Percentiles rank a stretch among this genome's conserved stretches.
Conservation (phyloP, 2,329 filamentous ascomycete species). For the Aspergillus intermedius region DNA sequence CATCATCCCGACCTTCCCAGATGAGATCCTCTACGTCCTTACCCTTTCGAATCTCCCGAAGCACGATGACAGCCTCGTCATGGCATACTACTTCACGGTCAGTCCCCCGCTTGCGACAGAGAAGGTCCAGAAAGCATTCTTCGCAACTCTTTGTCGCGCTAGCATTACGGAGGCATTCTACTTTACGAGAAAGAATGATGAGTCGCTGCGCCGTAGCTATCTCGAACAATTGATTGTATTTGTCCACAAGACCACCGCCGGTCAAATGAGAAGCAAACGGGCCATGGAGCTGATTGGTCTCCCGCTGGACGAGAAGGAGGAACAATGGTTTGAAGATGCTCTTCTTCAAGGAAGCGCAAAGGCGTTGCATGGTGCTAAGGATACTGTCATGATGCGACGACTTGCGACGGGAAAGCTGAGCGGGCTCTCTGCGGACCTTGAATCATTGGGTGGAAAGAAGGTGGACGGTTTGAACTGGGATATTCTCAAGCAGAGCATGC, state of each 20-base stretch:
- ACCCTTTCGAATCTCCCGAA: conserved; percentile 52
- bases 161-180: conserved; percentile 67
- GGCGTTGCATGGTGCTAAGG: conserved; percentile 58
- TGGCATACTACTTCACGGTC: conserved; percentile 73
- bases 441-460: conserved; percentile 38
- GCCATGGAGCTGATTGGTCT: conserved; percentile 66
- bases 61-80: conserved; percentile 57
- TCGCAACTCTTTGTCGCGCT: conserved; percentile 60
- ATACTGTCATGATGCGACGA: conserved; percentile 67
- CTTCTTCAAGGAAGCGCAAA: conserved; percentile 60
- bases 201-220: conserved; percentile 55
- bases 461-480: conserved; percentile 50
- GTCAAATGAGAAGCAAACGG: conserved; percentile 44
- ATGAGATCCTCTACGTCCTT: conserved; percentile 69
- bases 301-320: conserved; percentile 64
- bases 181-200: conserved; percentile 62
- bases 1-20: conserved; percentile 71
- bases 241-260: conserved; percentile 44
- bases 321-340: conserved; percentile 66
- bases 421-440: conserved; percentile 26
- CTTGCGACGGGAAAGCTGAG: conserved; percentile 57
- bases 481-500: conserved; percentile 33
- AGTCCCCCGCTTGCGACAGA: conserved; percentile 64
- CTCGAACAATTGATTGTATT: conserved; percentile 60
- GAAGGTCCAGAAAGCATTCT: conserved; percentile 59